phyloP scores from a whole-genome alignment of 768 basidiomycete species.

The Fistulinella prunicolor region DNA sequence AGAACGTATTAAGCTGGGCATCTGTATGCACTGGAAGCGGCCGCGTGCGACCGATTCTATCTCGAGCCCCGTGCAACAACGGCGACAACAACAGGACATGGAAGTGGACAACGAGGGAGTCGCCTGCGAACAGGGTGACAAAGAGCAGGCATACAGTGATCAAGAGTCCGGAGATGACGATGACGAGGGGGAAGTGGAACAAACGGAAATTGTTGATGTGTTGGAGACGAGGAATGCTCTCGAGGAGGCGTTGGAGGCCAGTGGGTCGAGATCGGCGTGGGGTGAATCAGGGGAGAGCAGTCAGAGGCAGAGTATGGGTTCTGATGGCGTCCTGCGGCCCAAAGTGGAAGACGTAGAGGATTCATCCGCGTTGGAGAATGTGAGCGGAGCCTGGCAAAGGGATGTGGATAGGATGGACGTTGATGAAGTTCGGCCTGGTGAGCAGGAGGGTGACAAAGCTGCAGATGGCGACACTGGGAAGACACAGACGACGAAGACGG shows the following conservation, averaged over 20 bases:
- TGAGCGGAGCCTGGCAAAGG: constrained; percentile 17
- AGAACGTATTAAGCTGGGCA: constrained; percentile 62
- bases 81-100: constrained; percentile 29
- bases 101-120: constrained; percentile 29
- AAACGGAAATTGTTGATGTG: constrained; percentile 53
- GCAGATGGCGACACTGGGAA: constrained; percentile 5
- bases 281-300: constrained; percentile 36
- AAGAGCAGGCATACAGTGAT: constrained; percentile 24
- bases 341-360: constrained; percentile 61
- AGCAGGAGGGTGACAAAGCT: constrained; percentile 28
- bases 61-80: constrained; percentile 26
- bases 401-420: constrained; percentile 35
- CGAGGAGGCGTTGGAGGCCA: constrained; percentile 54
- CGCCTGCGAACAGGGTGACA: constrained; percentile 21
- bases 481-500: constrained; percentile 26
- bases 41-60: constrained; percentile 33
- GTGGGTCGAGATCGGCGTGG: constrained; percentile 27
- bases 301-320: constrained; percentile 30
- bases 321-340: constrained; percentile 36
- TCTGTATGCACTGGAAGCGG: constrained; percentile 63
- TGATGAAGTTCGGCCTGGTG: constrained; percentile 20
- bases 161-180: constrained; percentile 56
- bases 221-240: constrained; percentile 53
- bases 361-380: constrained; percentile 37
- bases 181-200: constrained; percentile 55